These are phyloP conservation scores for Thermothielavioides terrestris DNA, from an alignment of 495 filamentous ascomycete species.

Conservation along the genomic window DNA sequence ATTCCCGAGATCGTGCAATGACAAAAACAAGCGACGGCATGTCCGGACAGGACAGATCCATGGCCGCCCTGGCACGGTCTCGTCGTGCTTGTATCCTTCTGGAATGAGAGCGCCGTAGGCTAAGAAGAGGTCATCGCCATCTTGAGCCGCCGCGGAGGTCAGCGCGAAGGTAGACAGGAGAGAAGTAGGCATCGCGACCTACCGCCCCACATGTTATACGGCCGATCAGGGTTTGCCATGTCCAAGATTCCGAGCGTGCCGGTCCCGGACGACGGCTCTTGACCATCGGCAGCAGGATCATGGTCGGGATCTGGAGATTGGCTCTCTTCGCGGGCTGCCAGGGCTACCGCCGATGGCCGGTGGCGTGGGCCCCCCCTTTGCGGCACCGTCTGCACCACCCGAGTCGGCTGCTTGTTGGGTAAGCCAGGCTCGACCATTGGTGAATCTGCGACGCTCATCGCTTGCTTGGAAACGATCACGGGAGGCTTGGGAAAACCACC, in stretches of 20 bases:
- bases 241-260: not conserved
- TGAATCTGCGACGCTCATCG: conserved; percentile 6
- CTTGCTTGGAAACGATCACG: conserved; percentile 12
- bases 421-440: conserved; percentile 6
- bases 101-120: conserved; percentile 7
- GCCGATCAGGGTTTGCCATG: conserved; percentile 13
- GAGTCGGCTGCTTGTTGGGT: not conserved
- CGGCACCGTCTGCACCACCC: not conserved
- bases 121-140: not conserved
- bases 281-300: not conserved
- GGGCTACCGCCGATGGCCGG: not conserved
- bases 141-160: not conserved
- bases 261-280: not conserved
- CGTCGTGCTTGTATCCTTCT: conserved; percentile 9
- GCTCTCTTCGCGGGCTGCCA: not conserved
- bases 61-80: conserved; percentile 1
- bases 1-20: conserved; percentile 1
- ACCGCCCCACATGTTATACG: conserved; percentile 15
- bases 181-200: not conserved
- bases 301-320: not conserved
- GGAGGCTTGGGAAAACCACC: conserved; percentile 8
- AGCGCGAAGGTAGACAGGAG: not conserved
- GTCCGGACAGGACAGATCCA: conserved; percentile 20
- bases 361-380: not conserved
- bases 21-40: conserved; percentile 11